Percentiles rank a stretch among this genome's conserved stretches.
Evolutionary conservation across 306 rosid species (phyloP).

Genomic region (Ammopiptanthus mongolicus): DNA sequence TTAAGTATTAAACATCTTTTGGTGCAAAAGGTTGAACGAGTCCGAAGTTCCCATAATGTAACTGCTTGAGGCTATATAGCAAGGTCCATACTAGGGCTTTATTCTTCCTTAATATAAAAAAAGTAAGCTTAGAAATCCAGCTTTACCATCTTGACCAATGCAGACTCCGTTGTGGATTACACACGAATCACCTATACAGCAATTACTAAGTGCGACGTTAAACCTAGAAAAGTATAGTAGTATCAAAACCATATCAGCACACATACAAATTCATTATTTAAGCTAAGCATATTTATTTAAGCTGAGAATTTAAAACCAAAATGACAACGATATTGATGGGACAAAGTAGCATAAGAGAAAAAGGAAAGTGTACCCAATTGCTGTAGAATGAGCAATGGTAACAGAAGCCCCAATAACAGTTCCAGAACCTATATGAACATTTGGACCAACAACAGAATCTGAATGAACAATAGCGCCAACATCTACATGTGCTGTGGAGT

Average conservation of each 20-base stretch:
- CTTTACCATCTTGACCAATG: constrained; percentile 96
- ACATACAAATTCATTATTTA: not conserved
- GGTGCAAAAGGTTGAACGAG: not conserved
- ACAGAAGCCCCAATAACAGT: constrained; percentile 79
- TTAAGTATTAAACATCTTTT: not conserved
- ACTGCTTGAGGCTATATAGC: not conserved
- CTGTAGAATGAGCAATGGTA: constrained; percentile 53
- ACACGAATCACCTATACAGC: constrained; percentile 78
- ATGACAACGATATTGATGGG: not conserved
- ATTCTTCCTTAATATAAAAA: not conserved
- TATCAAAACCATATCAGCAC: not conserved
- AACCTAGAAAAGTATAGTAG: constrained; percentile 44
- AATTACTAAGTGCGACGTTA: constrained; percentile 69
- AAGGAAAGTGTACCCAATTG: constrained; percentile 48
- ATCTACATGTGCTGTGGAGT: constrained; percentile 64
- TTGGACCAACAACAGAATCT: constrained; percentile 47
- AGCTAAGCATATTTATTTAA: not conserved
- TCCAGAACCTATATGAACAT: constrained; percentile 68
- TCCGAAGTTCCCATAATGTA: not conserved
- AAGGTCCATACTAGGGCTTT: not conserved
- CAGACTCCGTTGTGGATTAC: constrained; percentile 81
- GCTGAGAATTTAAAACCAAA: not conserved
- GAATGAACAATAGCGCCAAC: constrained; percentile 76
- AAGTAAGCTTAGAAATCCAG: constrained; percentile 12
- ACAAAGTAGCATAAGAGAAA: not conserved